A percentile compares a stretch with the other conserved stretches of the same genome.
Conservation (phyloP, 768 basidiomycete genomes). For the Ephemerocybe angulata region DNA sequence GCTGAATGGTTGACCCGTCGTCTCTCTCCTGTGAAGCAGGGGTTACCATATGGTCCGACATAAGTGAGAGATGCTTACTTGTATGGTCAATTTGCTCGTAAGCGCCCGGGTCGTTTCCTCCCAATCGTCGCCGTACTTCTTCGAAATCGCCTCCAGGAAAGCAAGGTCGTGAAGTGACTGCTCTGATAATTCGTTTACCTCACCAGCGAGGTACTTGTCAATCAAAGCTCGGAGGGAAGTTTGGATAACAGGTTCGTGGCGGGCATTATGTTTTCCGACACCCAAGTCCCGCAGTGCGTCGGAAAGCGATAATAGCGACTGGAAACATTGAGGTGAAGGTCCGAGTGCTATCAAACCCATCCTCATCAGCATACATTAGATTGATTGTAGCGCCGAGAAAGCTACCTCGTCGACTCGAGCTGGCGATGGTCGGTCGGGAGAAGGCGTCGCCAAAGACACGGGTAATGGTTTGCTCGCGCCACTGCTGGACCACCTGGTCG, state of each 20-base stretch:
- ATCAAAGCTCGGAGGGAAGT: conserved; percentile 40
- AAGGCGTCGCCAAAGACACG: conserved; percentile 19
- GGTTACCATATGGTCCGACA: not conserved
- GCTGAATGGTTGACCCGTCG: not conserved
- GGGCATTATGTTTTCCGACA: conserved; percentile 34
- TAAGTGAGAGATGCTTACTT: conserved; percentile 24
- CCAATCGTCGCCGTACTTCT: conserved; percentile 31
- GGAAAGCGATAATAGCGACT: conserved; percentile 52
- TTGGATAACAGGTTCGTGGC: conserved; percentile 33
- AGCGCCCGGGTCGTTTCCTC: conserved; percentile 11
- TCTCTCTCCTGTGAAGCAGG: not conserved
- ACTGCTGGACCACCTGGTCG: conserved; percentile 45
- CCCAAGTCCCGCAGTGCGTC: conserved; percentile 55
- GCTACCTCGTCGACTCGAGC: conserved; percentile 19
- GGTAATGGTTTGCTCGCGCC: conserved; percentile 47
- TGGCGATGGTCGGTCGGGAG: not conserved
- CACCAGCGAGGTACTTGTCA: conserved; percentile 21
- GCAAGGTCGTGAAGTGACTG: conserved; percentile 40
- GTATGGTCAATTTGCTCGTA: conserved; percentile 12
- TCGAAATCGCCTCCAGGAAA: conserved; percentile 43
- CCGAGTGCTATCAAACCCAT: conserved; percentile 21
- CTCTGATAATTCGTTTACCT: conserved; percentile 20
- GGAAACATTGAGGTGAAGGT: conserved; percentile 53
- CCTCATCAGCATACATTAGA: conserved; percentile 3
- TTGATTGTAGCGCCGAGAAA: not conserved